phyloP scores from a whole-genome alignment of 2,329 filamentous ascomycete genomes.

The Paramyrothecium sp. region DNA sequence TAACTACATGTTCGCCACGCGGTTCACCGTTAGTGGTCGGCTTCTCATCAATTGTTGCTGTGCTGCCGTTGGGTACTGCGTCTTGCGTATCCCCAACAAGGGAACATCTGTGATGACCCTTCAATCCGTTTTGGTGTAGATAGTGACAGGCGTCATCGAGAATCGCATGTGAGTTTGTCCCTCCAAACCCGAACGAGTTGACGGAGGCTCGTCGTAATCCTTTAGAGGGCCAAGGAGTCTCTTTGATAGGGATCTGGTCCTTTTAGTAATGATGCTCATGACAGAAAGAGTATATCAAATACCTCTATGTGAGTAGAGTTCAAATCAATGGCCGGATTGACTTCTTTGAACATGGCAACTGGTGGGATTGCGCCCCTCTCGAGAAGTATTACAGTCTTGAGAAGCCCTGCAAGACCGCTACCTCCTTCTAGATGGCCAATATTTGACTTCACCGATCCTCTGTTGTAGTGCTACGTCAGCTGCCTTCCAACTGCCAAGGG shows the following conservation, averaged over 20 bases:
- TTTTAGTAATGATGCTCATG: too few species aligned
- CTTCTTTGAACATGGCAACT: slow-evolving; percentile 10
- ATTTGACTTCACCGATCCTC: slow-evolving; percentile 15
- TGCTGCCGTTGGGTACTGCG: too few species aligned
- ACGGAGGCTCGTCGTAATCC: background rate
- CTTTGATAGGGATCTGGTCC: background rate
- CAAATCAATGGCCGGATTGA: slow-evolving; percentile 5
- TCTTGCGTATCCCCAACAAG: background rate
- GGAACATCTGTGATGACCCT: background rate
- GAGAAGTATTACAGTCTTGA: slow-evolving; percentile 13
- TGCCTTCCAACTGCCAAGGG: background rate
- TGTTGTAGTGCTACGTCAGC: background rate
- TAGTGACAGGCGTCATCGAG: background rate
- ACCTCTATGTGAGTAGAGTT: too few species aligned
- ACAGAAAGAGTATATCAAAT: too few species aligned
- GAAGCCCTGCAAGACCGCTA: slow-evolving; percentile 13
- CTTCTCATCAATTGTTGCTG: too few species aligned
- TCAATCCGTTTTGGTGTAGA: background rate
- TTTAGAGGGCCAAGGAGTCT: background rate
- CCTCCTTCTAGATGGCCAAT: slow-evolving; percentile 15
- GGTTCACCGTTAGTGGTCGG: too few species aligned
- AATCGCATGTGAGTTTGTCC: background rate
- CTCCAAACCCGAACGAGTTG: background rate
- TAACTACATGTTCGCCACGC: background rate
- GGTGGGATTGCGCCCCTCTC: slow-evolving; percentile 14